Base-by-base conservation (phyloP, 208 protist species). In the Acanthamoeba pearcei region DNA sequence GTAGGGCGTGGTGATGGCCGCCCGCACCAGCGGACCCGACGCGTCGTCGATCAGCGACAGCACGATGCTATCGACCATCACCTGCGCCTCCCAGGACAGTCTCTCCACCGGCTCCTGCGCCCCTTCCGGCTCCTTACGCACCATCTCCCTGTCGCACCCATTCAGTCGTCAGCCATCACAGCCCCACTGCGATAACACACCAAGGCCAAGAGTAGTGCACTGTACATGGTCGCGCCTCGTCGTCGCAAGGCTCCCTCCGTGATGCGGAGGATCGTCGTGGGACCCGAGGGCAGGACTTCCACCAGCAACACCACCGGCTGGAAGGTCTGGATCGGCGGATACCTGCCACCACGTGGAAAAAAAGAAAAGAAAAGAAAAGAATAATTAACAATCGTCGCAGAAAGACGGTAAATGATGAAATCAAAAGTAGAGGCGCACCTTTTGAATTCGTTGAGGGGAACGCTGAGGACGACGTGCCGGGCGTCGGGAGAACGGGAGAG, bases 261-360 rank as follows among this genome's bases (percentile, higher is more conserved):
- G 72, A 80, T 80, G 72, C 72, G 72, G 24, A 80, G 72, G 72
- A 80, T 29, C 35, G 72, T 80, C 32, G 72, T 80, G 24, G 72
- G 72, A 13, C 72, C 72, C 19, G 72, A 80, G 8, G 72, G 32
- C 72, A 80, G 15, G 42, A 80, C 72, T n/a, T 80, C 72, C 35
- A 80, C 72, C 12, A 46, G 8, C 72, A 80, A 51, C 72, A 80
- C 32, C 35, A 29, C 72, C 32, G 72, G 72, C 42, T 49, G 27
- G 72, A 80, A 80, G 32, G 27, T 22, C 9, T 46, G 72, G 12
- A 80, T 80, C 32, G 72, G 72, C 42, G n/a, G 72, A 46, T 46
- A 49, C 72, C 72, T 76, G 68, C 15, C 38, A 42, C 4, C 38
- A 42, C 38, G 38, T 2, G 38, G 3, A 42, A 42, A 42, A 42